These are phyloP conservation scores for Aspergillus funiculosus DNA, from an alignment of 495 filamentous ascomycete species.

Conservation along the genomic window DNA sequence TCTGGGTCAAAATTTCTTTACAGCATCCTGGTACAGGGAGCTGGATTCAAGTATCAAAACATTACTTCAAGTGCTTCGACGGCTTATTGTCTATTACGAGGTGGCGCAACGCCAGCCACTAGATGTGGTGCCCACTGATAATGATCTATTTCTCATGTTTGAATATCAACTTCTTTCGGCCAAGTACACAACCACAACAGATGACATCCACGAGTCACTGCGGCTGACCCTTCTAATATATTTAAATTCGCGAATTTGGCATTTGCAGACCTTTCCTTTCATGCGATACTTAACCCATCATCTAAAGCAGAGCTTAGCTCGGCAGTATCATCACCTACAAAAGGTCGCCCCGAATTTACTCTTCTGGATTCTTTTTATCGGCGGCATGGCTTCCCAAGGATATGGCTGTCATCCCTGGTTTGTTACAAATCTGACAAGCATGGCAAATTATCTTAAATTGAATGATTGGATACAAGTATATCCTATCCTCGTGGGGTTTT, in stretches of 20 bases:
- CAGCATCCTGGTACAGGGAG: conserved; percentile 5
- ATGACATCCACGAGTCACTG: not conserved
- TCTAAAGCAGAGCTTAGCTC: not conserved
- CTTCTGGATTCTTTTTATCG: not conserved
- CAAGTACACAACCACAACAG: not conserved
- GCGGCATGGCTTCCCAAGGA: not conserved
- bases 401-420: not conserved
- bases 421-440: not conserved
- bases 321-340: not conserved
- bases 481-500: not conserved
- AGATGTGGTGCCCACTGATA: conserved; percentile 4
- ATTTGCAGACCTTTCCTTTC: not conserved
- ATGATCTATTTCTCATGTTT: conserved; percentile 3
- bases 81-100: conserved; percentile 7
- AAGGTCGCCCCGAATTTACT: not conserved
- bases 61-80: not conserved
- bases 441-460: not conserved
- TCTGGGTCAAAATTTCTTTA: not conserved
- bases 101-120: not conserved
- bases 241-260: not conserved
- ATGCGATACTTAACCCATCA: not conserved
- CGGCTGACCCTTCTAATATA: not conserved
- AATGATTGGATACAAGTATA: not conserved
- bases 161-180: conserved; percentile 7
- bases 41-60: conserved; percentile 4